Evolutionary conservation across 768 basidiomycete species (phyloP).

Genomic region (Tricholoma saponaceum): DNA sequence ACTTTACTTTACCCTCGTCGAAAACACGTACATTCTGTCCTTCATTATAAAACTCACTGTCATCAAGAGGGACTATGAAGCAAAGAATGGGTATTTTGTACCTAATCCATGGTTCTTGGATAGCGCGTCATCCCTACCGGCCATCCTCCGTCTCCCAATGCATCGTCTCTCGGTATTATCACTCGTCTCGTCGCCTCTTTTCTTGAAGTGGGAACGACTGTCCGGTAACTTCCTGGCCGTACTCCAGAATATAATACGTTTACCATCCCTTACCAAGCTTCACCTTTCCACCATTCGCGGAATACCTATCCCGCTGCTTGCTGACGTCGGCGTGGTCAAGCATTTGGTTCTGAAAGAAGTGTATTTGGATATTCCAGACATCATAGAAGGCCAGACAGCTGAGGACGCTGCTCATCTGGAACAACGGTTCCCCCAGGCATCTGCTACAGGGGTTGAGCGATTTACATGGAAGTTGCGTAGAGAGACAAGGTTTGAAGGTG

Average conservation of each 20-base stretch:
- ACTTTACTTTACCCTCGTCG: not conserved
- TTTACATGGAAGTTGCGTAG: not conserved
- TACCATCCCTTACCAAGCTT: not conserved
- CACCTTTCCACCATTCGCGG: not conserved
- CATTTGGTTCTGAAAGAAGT: too few relatives aligned
- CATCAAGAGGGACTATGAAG: too few relatives aligned
- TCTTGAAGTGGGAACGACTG: too few relatives aligned
- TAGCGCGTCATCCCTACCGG: not conserved
- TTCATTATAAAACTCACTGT: too few relatives aligned
- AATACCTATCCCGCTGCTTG: not conserved
- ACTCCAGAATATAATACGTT: not conserved
- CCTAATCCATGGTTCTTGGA: not conserved
- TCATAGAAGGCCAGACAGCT: too few relatives aligned
- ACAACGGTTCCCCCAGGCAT: not conserved
- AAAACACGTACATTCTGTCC: too few relatives aligned
- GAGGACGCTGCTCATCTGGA: too few relatives aligned
- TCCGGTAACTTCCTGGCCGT: not conserved
- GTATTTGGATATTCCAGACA: too few relatives aligned
- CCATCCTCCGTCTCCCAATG: not conserved
- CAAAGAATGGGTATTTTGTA: too few relatives aligned
- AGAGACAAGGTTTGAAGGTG: not conserved
- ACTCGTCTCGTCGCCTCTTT: too few relatives aligned
- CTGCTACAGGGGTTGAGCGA: not conserved
- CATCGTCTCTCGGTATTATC: not conserved
- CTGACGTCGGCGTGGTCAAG: not conserved